A percentile compares a stretch with the other conserved stretches of the same genome.
phyloP scores from a whole-genome alignment of 2,329 filamentous ascomycete genomes.

The Phyllosticta citrichinensis region DNA sequence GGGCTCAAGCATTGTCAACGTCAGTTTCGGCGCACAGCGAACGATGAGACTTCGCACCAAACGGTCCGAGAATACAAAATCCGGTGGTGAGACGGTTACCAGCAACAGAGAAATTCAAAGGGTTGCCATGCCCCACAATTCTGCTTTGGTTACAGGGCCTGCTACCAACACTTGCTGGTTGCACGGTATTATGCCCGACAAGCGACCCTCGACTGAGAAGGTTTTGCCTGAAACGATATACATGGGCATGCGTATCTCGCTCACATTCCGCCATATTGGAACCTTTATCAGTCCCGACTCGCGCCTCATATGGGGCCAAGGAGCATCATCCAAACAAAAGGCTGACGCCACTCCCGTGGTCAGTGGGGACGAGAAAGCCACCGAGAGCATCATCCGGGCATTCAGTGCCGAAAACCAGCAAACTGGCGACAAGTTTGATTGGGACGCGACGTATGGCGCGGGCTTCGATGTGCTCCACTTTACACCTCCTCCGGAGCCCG shows the following conservation, averaged over 20 bases:
- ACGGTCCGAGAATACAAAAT: conserved; percentile 31
- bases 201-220: conserved; percentile 59
- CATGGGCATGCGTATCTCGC: conserved; percentile 68
- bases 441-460: conserved; percentile 62
- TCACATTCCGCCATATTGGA: conserved; percentile 83
- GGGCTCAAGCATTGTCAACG: conserved; percentile 77
- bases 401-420: conserved; percentile 78
- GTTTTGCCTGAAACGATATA: conserved; percentile 59
- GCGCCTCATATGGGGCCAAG: conserved; percentile 79
- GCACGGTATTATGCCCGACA: conserved; percentile 86
- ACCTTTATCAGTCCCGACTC: conserved; percentile 66
- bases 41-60: conserved; percentile 87
- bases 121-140: conserved; percentile 75
- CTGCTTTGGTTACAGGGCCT: conserved; percentile 72
- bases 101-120: conserved; percentile 50
- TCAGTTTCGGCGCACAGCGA: conserved; percentile 84
- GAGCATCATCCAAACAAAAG: conserved; percentile 59
- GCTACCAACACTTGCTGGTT: conserved; percentile 78
- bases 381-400: conserved; percentile 59
- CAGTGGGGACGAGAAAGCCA: conserved; percentile 55
- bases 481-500: conserved; percentile 17
- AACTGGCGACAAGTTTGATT: conserved; percentile 51
- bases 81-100: conserved; percentile 16
- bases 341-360: conserved; percentile 52
- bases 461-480: conserved; percentile 78